Evolutionary conservation across 2,329 filamentous ascomycete genomes (phyloP).

Genomic region (Cercospora nicotianae): DNA sequence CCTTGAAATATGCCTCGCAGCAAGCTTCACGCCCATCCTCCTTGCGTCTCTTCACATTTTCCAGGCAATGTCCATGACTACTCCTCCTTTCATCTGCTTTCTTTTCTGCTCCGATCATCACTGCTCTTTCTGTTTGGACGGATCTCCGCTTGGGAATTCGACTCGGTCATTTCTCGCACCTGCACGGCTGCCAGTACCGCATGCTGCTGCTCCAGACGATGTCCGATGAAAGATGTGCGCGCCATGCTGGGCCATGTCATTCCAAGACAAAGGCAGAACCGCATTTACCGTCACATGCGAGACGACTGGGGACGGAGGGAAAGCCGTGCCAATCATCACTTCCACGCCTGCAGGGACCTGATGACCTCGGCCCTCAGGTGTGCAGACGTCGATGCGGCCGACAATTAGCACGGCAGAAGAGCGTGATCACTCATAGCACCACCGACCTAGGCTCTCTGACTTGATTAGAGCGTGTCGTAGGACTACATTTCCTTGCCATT

Average conservation of each 20-base stretch:
- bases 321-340: not conserved
- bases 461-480: constrained; percentile 1
- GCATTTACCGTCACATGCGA: constrained; percentile 18
- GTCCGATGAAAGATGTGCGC: not conserved
- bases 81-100: not conserved
- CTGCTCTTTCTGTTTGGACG: not conserved
- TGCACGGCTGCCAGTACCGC: not conserved
- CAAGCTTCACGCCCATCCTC: not conserved
- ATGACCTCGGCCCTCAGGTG: constrained; percentile 18
- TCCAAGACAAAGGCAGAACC: not conserved
- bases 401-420: constrained; percentile 7
- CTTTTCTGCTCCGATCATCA: not conserved
- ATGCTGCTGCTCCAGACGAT: not conserved
- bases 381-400: not conserved
- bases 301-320: constrained; percentile 1
- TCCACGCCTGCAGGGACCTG: not conserved
- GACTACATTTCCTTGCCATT: constrained; percentile 3
- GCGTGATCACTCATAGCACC: constrained; percentile 10
- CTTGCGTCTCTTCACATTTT: not conserved
- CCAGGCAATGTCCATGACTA: not conserved
- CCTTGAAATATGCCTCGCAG: not conserved
- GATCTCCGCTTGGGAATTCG: not conserved
- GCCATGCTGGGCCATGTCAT: not conserved
- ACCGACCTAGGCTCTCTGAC: constrained; percentile 5
- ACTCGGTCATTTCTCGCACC: not conserved